Base-by-base conservation (phyloP, 2,329 filamentous ascomycete species). In the Scedosporium apiospermum region DNA sequence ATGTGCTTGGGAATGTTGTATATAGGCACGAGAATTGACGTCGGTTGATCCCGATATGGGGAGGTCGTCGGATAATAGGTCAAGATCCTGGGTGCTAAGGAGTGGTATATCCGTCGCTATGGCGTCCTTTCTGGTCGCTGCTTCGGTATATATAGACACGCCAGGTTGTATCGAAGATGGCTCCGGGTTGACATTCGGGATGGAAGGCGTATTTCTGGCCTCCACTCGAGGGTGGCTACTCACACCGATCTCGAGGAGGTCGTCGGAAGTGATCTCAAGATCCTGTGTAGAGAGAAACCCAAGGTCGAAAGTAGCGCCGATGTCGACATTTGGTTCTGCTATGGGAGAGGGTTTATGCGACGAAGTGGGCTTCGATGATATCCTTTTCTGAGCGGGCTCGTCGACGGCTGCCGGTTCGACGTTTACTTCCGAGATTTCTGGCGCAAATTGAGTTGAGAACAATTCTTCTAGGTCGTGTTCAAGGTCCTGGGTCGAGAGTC, bases 81-180 rank as follows among this genome's bases (percentile, higher is more conserved):
- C 71, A n/a, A 85, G 83, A 7, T 77, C 73, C 64, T 84, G 82
- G 0, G 82, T 85, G 65, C 79, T 81, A 26, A 71, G 66, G 1
- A 74, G 75, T 2, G 73, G 73, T 2, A 63, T 55, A 44, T 71
- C 69, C 18, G 49, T 18, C 0, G 67, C 66, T 3, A 62, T 65
- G 3, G 63, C 64, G 1, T 64, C 64, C 9, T 66, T 34, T 10
- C 16, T 38, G 9, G 14, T 34, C 26, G 16, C 27, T 10, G 26
- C 9, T 34, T 18, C 21, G 9, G 26, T 23, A 58, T 34, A 23
- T n/a, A 23, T 3, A 23, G 16, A 16, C 16, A 7, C 6, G n/a
- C 7, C 27, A 6, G 55, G 27, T n/a, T 10, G 23, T 57, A 23
- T 23, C 4, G n/a, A 12, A 23, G 51, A 14, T 21, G 16, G 16